Evolutionary conservation across 768 basidiomycete species (phyloP).

Genomic region (Cubamyces sp.): DNA sequence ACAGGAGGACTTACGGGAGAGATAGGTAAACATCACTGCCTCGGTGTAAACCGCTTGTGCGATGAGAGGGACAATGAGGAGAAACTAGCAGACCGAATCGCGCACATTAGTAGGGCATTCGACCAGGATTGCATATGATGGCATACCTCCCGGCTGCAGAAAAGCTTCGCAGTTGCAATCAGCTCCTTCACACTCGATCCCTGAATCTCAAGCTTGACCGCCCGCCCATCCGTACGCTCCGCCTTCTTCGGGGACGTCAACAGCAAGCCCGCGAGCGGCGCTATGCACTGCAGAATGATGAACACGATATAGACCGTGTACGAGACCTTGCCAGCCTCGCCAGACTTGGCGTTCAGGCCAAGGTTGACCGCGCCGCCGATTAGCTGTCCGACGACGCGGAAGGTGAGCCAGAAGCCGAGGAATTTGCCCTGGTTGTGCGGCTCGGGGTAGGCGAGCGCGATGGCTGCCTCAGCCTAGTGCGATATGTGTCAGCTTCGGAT

Average conservation of each 20-base stretch:
- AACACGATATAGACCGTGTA: slow-evolving; percentile 19
- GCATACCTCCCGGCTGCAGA: slow-evolving; percentile 9
- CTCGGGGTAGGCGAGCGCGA: slow-evolving; percentile 18
- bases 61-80: slow-evolving; percentile 15
- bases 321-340: slow-evolving; percentile 19
- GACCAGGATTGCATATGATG: too few species aligned
- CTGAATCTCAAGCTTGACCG: slow-evolving; percentile 16
- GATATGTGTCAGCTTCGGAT: neutral
- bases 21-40: slow-evolving; percentile 19
- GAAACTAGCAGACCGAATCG: neutral
- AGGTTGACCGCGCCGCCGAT: slow-evolving; percentile 20
- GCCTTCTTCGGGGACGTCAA: slow-evolving; percentile 17
- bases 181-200: slow-evolving; percentile 10
- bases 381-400: slow-evolving; percentile 16
- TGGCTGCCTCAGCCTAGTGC: slow-evolving; percentile 12
- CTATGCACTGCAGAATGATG: slow-evolving; percentile 15
- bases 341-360: slow-evolving; percentile 10
- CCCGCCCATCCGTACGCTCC: slow-evolving; percentile 10
- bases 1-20: neutral
- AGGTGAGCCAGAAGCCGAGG: slow-evolving; percentile 17
- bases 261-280: slow-evolving; percentile 13
- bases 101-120: neutral
- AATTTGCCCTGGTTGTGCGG: slow-evolving; percentile 20
- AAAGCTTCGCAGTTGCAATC: slow-evolving; percentile 10
- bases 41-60: slow-evolving; percentile 13